Evolutionary conservation across 139 green algal species (phyloP).

Genomic region (Coccomyxa sp.): DNA sequence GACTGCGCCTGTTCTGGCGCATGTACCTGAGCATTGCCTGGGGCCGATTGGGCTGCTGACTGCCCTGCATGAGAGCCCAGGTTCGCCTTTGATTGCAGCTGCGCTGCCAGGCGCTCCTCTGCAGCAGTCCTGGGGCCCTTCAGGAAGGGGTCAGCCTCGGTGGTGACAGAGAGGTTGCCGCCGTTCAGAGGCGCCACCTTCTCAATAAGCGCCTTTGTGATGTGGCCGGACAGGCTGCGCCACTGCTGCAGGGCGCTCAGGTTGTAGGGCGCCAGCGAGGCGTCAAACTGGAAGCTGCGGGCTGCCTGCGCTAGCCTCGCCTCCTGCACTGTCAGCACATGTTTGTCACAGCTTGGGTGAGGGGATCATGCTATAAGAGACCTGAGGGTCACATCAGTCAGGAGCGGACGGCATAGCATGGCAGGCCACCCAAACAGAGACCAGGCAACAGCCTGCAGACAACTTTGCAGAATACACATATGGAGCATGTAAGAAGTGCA

Average conservation of each 20-base stretch:
- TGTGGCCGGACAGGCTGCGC: no score
- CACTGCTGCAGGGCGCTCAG: no score
- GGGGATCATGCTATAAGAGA: background rate
- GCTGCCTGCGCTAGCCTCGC: background rate
- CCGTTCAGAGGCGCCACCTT: conserved; percentile 38
- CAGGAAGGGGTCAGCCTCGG: conserved; percentile 41
- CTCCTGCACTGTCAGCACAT: background rate
- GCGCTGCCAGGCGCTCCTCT: conserved; percentile 45
- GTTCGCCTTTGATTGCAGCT: conserved; percentile 24
- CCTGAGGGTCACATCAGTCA: no score
- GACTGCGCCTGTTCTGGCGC: background rate
- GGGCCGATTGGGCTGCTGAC: background rate
- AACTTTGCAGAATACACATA: no score
- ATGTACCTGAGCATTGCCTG: background rate
- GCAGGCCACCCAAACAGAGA: no score
- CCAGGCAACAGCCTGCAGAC: no score
- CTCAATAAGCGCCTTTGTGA: conserved; percentile 35
- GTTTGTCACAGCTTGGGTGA: background rate
- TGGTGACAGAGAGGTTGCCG: conserved; percentile 57
- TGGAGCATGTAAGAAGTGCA: no score
- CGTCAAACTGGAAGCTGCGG: background rate
- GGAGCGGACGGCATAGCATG: no score
- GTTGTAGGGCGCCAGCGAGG: background rate
- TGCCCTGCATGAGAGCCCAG: background rate
- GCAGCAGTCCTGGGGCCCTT: conserved; percentile 37